Base-by-base conservation (phyloP, 164 flowering plant genomes). In the Vitis rupestris region DNA sequence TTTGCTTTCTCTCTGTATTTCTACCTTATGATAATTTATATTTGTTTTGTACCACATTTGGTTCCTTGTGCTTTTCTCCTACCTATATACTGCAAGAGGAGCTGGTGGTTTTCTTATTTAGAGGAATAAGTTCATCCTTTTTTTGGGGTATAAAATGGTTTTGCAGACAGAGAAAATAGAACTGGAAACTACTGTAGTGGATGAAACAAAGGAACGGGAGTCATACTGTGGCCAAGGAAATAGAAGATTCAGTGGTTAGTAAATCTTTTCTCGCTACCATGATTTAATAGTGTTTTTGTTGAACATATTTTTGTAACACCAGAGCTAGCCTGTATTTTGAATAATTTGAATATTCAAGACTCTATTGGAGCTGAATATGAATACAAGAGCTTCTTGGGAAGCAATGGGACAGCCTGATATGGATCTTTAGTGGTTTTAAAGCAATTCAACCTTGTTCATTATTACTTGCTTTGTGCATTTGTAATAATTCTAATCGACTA, bases 81-180 rank as follows among this genome's bases (percentile, higher is more conserved):
- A 7, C 50, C 14, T 19, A 37, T 49, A 4, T 30, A 30, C 61
- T 49, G n/a, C 66, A 49, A 48, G 23, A 53, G 49, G 19, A 31
- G 62, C 29, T 50, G 64, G 27, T 60, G 44, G 53, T 55, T 37
- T 11, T 55, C 50, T 53, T 44, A 11, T 62, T 53, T 67, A 29
- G 64, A 55, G 29, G 37, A 50, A 47, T 68, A 31, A 50, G 47
- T 30, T 30, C 12, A 15, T 49, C n/a, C 13, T 63, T 29, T 69
- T 67, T 63, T 37, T 37, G 44, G 44, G 7, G 44, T 37, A 37
- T 52, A 12, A 59, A 57, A 37, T 72, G 71, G 44, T 68, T 74
- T 55, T 87, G 81, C 88, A 93, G 99, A 76, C 97, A 9, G 99
- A 95, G 83, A 95, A 95, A 78, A 88, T 93, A 74, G 99, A 95